phyloP scores from a whole-genome alignment of 352 stramenopile species.

The Globisporangium apiculatum region DNA sequence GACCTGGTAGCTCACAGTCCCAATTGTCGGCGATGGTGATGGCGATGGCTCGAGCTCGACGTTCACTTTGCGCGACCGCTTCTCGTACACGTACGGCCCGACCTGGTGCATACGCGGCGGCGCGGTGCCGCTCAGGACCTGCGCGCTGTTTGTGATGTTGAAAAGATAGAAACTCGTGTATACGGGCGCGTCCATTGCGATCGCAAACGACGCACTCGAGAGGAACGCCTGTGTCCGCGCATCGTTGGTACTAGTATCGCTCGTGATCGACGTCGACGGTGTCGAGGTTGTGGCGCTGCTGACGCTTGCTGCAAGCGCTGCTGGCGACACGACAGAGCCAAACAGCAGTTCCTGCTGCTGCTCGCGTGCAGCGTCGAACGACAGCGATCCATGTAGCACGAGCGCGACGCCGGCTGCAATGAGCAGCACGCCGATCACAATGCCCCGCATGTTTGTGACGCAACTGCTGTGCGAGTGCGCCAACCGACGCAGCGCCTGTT shows the following conservation, averaged over 20 bases:
- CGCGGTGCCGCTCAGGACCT: constrained; percentile 23
- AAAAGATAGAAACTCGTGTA: constrained; percentile 62
- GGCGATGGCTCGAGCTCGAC: constrained; percentile 26
- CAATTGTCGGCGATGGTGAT: constrained; percentile 16
- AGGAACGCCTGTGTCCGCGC: constrained; percentile 7
- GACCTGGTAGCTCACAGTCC: constrained; percentile 46
- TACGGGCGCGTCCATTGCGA: constrained; percentile 41
- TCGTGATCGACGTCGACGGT: neutral
- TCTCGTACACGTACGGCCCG: constrained; percentile 65
- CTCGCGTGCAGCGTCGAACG: constrained; percentile 15
- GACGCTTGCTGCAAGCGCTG: neutral
- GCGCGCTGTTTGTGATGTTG: constrained; percentile 58
- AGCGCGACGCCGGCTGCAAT: constrained; percentile 17
- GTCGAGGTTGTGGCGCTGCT: neutral
- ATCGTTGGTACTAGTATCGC: constrained; percentile 1
- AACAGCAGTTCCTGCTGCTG: constrained; percentile 8
- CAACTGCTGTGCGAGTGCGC: no score
- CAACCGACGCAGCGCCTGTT: no score
- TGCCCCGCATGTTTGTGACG: constrained; percentile 18
- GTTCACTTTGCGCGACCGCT: constrained; percentile 47
- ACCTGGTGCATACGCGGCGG: constrained; percentile 36
- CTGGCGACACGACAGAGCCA: constrained; percentile 2
- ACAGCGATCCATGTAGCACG: constrained; percentile 16
- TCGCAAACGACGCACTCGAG: constrained; percentile 24
- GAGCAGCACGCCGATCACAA: constrained; percentile 16